Evolutionary conservation across 139 green algal species (phyloP), one percentile per base, ranked within the genome.

Genomic region (Chlorella sp.): DNA sequence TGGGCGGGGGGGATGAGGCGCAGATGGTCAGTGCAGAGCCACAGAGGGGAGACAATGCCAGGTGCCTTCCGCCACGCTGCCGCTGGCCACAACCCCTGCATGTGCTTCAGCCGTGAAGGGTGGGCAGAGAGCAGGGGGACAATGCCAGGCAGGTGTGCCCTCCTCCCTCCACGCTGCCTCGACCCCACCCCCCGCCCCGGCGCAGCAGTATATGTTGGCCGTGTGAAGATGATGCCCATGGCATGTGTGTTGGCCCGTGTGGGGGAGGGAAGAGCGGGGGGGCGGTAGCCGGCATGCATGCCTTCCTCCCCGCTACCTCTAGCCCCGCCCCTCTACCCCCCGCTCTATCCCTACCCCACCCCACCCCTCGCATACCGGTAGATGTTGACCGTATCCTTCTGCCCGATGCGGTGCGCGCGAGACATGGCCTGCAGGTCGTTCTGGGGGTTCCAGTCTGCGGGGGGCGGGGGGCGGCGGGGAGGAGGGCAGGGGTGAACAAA

Each of bases 361-460:
- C 48, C 14, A 4, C 34, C 36, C n/a, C 12, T 21, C 16, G 73
- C 92, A 22, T 89, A 96, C 90, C 96, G 91, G 94, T 99, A 99
- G 90, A 99, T 99, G 88, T 87, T 87, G 36, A 91, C 88, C 28
- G 81, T 83, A 68, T 83, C 94, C 66, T 95, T 99, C 95, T 99
- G 97, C 39, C 97, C 97, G 86, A 99, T 99, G 89, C 97, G 94
- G 92, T 99, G 97, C 18, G 97, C 98, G 12, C 97, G 95, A 0
- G 93, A 96, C 97, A 99, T 99, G 76, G 97, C 97, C 92, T 98
- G 95, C 89, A 98, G 92, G 91, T 99, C 97, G 87, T 97, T 97
- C 85, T 97, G 94, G 7, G 93, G 91, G 81, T 94, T 94, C 86
- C 91, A 95, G 86, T 92, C 86, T 40, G 77, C 66, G 28, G 60